A percentile compares a stretch with the other conserved stretches of the same genome.
Conservation (phyloP, 2,329 filamentous ascomycete species). For the Verticillium alfalfae region DNA sequence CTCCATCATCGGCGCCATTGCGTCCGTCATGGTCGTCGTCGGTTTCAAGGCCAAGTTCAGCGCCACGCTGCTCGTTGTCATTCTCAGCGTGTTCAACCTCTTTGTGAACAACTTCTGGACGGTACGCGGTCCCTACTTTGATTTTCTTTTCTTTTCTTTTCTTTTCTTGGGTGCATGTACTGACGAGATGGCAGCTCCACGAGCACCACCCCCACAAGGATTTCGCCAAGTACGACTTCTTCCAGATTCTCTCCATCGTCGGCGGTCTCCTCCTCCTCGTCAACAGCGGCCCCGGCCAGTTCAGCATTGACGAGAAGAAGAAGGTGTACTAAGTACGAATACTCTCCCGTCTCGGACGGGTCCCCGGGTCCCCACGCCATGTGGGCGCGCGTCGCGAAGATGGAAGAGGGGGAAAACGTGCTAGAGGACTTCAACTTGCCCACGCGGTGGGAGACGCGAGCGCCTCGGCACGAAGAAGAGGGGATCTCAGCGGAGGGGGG, state of each 20-base stretch:
- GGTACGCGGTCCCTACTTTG: conserved; percentile 48
- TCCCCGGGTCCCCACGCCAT: no score
- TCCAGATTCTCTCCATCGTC: conserved; percentile 98
- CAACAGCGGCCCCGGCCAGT: conserved; percentile 96
- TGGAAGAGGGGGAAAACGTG: not conserved
- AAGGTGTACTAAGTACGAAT: conserved; percentile 78
- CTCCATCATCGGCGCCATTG: conserved; percentile 77
- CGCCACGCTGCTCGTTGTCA: conserved; percentile 88
- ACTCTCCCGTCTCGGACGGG: not conserved
- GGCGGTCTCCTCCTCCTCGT: conserved; percentile 93
- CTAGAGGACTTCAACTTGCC: not conserved
- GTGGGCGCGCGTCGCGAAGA: not conserved
- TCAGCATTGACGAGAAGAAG: conserved; percentile 99
- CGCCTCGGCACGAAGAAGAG: not conserved
- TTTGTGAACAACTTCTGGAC: conserved; percentile 99
- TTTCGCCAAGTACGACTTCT: conserved; percentile 99
- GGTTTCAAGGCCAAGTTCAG: conserved; percentile 99
- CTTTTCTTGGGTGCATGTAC: not conserved
- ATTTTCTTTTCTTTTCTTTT: no score
- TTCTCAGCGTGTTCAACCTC: conserved; percentile 94
- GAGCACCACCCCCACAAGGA: conserved; percentile 99
- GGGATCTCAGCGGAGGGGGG: no score
- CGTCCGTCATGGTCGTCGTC: conserved; percentile 97
- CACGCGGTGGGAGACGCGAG: not conserved
- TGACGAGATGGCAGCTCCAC: conserved; percentile 61